These are phyloP conservation scores for Rosa multiflora DNA, from an alignment of 306 rosid genomes.

Conservation along the genomic window DNA sequence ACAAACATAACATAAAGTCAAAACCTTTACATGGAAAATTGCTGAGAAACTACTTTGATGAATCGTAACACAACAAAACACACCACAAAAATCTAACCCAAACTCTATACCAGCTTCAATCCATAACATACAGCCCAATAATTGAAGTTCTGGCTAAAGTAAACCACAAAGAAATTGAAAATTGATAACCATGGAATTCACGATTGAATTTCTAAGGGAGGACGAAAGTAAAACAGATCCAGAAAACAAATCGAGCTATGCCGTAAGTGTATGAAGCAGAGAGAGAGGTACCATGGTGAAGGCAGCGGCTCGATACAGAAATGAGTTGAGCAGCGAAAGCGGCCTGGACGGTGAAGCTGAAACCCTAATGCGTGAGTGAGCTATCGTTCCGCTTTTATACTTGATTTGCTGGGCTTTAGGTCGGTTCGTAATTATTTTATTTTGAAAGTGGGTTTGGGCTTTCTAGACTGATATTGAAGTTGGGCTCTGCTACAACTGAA, in stretches of 20 bases:
- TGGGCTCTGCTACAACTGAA: not conserved
- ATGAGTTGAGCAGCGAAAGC: not conserved
- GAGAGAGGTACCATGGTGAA: constrained; percentile 12
- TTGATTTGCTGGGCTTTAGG: constrained; percentile 1
- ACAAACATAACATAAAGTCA: too few species aligned
- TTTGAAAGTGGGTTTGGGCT: not conserved
- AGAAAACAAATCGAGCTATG: not conserved
- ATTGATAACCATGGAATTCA: not conserved
- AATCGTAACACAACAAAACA: not conserved
- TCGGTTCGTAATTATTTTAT: not conserved
- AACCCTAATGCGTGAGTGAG: not conserved
- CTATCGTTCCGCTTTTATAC: not conserved
- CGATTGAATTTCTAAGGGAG: not conserved
- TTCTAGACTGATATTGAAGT: not conserved
- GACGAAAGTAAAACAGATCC: not conserved
- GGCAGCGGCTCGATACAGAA: constrained; percentile 7
- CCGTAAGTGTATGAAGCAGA: not conserved
- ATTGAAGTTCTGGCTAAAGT: not conserved
- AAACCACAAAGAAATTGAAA: not conserved
- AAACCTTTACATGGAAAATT: not conserved
- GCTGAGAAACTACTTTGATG: not conserved
- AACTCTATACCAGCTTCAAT: not conserved
- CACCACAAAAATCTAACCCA: not conserved
- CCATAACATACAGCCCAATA: not conserved
- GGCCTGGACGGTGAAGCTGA: not conserved